Percentiles rank a stretch among this genome's conserved stretches.
Evolutionary conservation across 2,329 filamentous ascomycete genomes (phyloP).

Genomic region (Hortaea sp.): DNA sequence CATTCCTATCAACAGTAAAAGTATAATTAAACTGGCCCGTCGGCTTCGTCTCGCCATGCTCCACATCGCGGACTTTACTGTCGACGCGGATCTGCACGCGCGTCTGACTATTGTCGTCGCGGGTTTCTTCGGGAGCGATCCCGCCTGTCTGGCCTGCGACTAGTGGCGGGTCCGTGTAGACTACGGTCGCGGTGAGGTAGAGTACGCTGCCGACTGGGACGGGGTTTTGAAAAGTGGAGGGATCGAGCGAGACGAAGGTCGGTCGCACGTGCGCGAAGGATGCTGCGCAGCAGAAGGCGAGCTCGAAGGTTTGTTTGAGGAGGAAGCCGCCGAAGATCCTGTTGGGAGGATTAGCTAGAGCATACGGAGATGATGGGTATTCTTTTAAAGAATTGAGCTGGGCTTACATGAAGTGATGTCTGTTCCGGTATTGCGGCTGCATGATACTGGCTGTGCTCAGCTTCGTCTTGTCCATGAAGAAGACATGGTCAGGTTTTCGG

Average conservation of each 20-base stretch:
- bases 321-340: constrained; percentile 64
- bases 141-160: constrained; percentile 30
- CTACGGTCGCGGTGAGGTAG: constrained; percentile 61
- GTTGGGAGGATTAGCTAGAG: background rate
- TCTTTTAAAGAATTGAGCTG: no score
- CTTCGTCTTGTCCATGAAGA: constrained; percentile 52
- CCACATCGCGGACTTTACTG: constrained; percentile 61
- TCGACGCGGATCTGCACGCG: constrained; percentile 62
- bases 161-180: constrained; percentile 57
- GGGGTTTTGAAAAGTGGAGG: constrained; percentile 64
- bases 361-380: background rate
- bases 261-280: constrained; percentile 60
- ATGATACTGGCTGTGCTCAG: constrained; percentile 62
- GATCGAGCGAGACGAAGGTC: constrained; percentile 62
- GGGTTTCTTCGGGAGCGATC: constrained; percentile 12
- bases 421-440: constrained; percentile 62
- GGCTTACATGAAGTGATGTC: constrained; percentile 54
- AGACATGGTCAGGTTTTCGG: constrained; percentile 46
- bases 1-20: constrained; percentile 54
- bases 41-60: constrained; percentile 56
- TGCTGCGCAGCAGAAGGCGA: constrained; percentile 65
- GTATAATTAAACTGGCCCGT: constrained; percentile 72
- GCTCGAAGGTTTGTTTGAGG: constrained; percentile 63
- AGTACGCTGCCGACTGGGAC: constrained; percentile 66
- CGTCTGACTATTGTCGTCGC: constrained; percentile 37